Evolutionary conservation across 371 early-diverging fungal species (phyloP).

Genomic region (Mucor sp.): DNA sequence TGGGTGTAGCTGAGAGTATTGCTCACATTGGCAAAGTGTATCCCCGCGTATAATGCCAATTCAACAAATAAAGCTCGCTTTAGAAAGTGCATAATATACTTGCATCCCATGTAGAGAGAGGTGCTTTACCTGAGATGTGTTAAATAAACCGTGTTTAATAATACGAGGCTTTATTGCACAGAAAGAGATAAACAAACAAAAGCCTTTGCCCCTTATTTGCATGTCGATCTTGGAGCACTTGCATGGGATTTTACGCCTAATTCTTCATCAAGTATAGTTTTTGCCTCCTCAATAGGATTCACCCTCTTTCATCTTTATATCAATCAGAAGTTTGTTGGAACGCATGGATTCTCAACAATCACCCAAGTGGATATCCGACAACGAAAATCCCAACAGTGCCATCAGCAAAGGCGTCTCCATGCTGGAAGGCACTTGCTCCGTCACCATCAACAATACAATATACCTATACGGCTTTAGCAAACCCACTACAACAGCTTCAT

Average conservation of each 20-base stretch:
- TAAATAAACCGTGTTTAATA: no score
- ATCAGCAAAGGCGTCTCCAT: neutral
- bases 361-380: neutral
- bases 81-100: neutral
- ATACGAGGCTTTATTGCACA: neutral
- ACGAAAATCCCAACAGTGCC: neutral
- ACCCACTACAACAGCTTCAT: neutral
- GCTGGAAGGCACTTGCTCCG: neutral
- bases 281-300: neutral
- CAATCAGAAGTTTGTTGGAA: no score
- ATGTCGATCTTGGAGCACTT: neutral
- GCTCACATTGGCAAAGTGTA: conserved; percentile 2
- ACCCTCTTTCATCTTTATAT: neutral
- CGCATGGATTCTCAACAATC: neutral
- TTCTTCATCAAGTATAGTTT: neutral
- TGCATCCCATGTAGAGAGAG: no score
- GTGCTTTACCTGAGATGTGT: no score
- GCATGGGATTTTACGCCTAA: neutral
- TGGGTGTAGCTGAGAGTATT: conserved; percentile 27
- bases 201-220: neutral
- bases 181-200: neutral
- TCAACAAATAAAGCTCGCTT: neutral
- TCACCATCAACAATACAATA: conserved; percentile 14
- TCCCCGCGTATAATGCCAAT: neutral
- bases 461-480: conserved; percentile 12